phyloP scores from a whole-genome alignment of 2,329 filamentous ascomycete genomes.

The Hypomyces perniciosus region DNA sequence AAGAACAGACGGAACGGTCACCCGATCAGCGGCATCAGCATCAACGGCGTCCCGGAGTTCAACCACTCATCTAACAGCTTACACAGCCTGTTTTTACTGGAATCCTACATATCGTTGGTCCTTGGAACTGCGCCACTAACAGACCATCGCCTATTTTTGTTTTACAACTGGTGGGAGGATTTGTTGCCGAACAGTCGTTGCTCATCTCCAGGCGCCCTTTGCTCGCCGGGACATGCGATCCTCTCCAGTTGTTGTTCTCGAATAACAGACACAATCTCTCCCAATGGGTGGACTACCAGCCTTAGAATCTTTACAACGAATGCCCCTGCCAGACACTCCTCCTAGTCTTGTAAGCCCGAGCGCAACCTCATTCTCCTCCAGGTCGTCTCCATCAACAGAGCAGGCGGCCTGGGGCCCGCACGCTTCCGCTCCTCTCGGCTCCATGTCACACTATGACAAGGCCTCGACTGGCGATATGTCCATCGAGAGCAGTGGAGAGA shows the following conservation, averaged over 20 bases:
- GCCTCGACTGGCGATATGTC: constrained; percentile 38
- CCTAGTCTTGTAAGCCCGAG: constrained; percentile 49
- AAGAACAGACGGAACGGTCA: too few relatives aligned
- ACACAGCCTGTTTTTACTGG: too few relatives aligned
- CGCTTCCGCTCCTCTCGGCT: constrained; percentile 39
- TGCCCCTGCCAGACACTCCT: constrained; percentile 47
- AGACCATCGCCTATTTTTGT: too few relatives aligned
- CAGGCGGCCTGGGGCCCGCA: constrained; percentile 38
- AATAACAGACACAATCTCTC: constrained; percentile 19
- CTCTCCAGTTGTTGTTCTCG: background rate
- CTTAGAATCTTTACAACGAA: constrained; percentile 44
- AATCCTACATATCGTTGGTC: too few relatives aligned
- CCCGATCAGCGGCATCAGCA: too few relatives aligned
- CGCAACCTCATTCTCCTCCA: constrained; percentile 42
- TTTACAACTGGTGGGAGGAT: background rate
- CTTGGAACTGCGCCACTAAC: too few relatives aligned
- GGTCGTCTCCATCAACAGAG: constrained; percentile 38
- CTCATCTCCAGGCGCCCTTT: background rate
- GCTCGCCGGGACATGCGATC: constrained; percentile 11
- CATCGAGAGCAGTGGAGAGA: constrained; percentile 32
- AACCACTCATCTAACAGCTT: too few relatives aligned
- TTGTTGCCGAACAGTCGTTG: background rate
- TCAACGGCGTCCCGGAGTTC: too few relatives aligned
- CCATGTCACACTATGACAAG: constrained; percentile 54
- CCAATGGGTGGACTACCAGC: constrained; percentile 52